These are phyloP conservation scores for Vigna hirtella DNA, from an alignment of 306 rosid genomes.

Conservation along the genomic window DNA sequence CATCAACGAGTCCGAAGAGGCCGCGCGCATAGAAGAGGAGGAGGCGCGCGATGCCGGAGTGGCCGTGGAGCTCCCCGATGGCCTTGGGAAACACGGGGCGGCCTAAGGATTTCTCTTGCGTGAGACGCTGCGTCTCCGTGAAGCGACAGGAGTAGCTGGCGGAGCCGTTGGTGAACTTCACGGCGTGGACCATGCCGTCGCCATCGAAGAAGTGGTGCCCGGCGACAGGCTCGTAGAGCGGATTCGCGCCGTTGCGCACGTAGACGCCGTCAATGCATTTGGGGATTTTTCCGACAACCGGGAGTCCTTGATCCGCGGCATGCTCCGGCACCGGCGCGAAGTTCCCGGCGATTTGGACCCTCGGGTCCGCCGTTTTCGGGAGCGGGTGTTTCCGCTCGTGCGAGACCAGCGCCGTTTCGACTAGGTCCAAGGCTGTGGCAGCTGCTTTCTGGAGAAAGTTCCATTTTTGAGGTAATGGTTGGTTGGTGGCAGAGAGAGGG, in stretches of 20 bases:
- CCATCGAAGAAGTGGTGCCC: constrained; percentile 99
- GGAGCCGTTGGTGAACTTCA: constrained; percentile 54
- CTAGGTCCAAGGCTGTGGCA: constrained; percentile 64
- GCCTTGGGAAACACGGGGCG: constrained; percentile 89
- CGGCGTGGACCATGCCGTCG: constrained; percentile 97
- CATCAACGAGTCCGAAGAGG: constrained; percentile 68
- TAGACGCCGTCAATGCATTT: constrained; percentile 81
- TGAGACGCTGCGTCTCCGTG: constrained; percentile 78
- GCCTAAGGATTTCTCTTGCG: constrained; percentile 74
- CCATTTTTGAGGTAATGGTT: constrained; percentile 45
- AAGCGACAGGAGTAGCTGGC: constrained; percentile 85
- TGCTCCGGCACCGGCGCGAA: constrained; percentile 90
- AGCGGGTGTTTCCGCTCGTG: constrained; percentile 67
- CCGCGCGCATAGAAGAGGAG: constrained; percentile 78
- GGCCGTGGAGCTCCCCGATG: constrained; percentile 97
- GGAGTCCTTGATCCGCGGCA: constrained; percentile 49
- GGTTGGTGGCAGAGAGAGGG: constrained; percentile 15
- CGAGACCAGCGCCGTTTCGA: constrained; percentile 62
- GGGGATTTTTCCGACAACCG: constrained; percentile 72
- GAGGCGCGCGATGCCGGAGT: constrained; percentile 88
- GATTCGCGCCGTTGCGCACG: constrained; percentile 94
- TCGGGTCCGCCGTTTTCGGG: constrained; percentile 91
- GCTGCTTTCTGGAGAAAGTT: constrained; percentile 66
- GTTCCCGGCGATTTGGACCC: constrained; percentile 89
- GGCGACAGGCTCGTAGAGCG: constrained; percentile 76